Base-by-base conservation (phyloP, 352 stramenopile genomes). In the Phytophthora fragariaefolia region DNA sequence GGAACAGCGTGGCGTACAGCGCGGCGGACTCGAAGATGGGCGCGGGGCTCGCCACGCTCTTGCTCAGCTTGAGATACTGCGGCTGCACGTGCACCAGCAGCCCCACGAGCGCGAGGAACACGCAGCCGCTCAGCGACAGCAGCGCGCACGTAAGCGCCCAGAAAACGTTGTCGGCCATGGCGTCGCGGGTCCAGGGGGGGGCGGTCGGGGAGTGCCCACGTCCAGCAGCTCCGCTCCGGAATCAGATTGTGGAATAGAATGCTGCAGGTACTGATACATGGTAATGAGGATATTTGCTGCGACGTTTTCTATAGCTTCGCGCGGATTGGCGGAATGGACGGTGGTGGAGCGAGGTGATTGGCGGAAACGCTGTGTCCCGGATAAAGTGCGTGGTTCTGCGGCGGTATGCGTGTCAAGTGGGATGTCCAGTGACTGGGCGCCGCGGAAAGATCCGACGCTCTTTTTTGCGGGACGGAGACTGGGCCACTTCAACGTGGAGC, bases 31-130 rank as follows among this genome's bases (percentile, higher is more conserved):
- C 83, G 48, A 91, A 90, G 20, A 96, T 80, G 45, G 87, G 78
- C n/a, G 71, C 61, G 8, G 87, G 74, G 17, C 77, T 77, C 46
- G 77, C 73, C 26, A 92, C 80, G 47, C 80, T 85, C 66, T 91
- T 92, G 74, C 81, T 74, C 13, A 92, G 80, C 72, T 94, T 93
- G 72, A 96, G 85, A 74, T 93, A 96, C 66, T 96, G 68, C 9
- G 87, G 87, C 60, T 96, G 87, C 38, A 83, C 67, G 63, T 92
- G 77, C 43, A 96, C 77, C 3, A 96, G 66, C 24, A 92, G 57
- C 17, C 74, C 87, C 45, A 96, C 73, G 13, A 74, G 49, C 6
- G 87, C 40, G 9, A 96, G 77, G 70, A 96, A 96, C 43, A 96
- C 53, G 62, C 86, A 90, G 43, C 87, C 87, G 30, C 77, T 84